Evolutionary conservation across 176 grass and related monocot genomes (phyloP).

Genomic region (Juncus inflexus): DNA sequence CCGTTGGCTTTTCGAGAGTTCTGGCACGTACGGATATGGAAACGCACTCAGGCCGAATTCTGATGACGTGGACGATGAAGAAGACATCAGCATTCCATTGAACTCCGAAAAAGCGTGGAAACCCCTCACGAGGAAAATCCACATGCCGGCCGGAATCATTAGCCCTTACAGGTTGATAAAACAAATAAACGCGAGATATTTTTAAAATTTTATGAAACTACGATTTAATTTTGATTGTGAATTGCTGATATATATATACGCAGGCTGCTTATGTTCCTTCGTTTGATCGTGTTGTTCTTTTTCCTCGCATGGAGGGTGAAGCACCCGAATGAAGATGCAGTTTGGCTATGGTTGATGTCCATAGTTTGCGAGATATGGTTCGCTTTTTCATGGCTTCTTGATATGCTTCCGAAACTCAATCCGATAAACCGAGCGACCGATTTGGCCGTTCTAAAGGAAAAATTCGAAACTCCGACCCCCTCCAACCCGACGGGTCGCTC

Average conservation of each 20-base stretch:
- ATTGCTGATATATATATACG: background rate
- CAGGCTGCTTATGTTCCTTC: conserved; percentile 70
- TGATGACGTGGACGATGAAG: conserved; percentile 31
- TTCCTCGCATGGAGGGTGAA: conserved; percentile 75
- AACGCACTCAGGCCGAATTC: conserved; percentile 69
- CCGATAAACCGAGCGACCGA: conserved; percentile 80
- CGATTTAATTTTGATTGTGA: background rate
- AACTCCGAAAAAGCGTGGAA: conserved; percentile 69
- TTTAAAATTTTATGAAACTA: too few species aligned
- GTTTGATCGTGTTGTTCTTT: conserved; percentile 68
- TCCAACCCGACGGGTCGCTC: conserved; percentile 76
- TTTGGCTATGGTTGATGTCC: conserved; percentile 96
- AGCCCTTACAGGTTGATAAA: conserved; percentile 63
- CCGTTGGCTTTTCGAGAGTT: conserved; percentile 93
- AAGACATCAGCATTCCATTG: conserved; percentile 27
- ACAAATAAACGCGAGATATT: too few species aligned
- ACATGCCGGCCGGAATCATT: conserved; percentile 76
- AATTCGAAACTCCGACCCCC: conserved; percentile 67
- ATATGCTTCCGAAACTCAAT: conserved; percentile 85
- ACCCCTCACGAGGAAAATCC: conserved; percentile 78
- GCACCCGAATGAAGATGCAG: conserved; percentile 84
- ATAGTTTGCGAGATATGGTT: conserved; percentile 99
- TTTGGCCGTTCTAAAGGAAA: conserved; percentile 73
- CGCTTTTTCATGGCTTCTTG: conserved; percentile 92
- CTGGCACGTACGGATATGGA: conserved; percentile 88